Base-by-base conservation (phyloP, 2,329 filamentous ascomycete species). In the Penicillium sp. region DNA sequence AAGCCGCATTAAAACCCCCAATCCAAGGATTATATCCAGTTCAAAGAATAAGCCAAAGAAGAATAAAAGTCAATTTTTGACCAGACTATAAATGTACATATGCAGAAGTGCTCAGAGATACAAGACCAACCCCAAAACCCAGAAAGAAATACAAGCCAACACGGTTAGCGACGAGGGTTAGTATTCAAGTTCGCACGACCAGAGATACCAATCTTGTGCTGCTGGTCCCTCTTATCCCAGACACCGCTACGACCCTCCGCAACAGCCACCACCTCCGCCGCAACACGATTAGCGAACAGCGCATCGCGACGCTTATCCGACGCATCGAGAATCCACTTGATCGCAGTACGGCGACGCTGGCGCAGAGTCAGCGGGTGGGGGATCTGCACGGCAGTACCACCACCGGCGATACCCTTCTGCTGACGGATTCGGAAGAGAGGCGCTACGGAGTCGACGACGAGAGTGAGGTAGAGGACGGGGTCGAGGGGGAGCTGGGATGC, bases 391-490 rank as follows among this genome's bases (percentile, higher is more conserved):
- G 90, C 84, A 35, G 85, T 83, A 74, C 94, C 94, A 78, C 94
- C 94, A 75, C 93, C 93, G 1, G 88, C 90, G 35, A 89, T 84
- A 63, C 91, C 91, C 67, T 85, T 85, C 66, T 91, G 83, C 58
- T 83, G 83, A 52, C 86, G 84, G 69, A 99, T 87, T 63, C 88
- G 88, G 68, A 99, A 80, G 16, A 99, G 82, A 10, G 94, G 94
- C 1, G 92, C 90, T 25, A 99, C 88, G 10, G 90, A 95, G 80
- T 99, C 94, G 67, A 99, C 87, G 31, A 92, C 91, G 31, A 95
- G 82, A 12, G 88, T 90, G 45, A 99, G 86, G 78, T 97, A 99
- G 52, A 90, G 83, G 52, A 95, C 82, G 1, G 94, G 94, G 74
- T 97, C 90, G 31, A 96, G 84, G 3, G 94, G 91, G 10, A 99